Evolutionary conservation across 108 stramenopile genomes (phyloP).

Genomic region (Cyclotella kingstonii): DNA sequence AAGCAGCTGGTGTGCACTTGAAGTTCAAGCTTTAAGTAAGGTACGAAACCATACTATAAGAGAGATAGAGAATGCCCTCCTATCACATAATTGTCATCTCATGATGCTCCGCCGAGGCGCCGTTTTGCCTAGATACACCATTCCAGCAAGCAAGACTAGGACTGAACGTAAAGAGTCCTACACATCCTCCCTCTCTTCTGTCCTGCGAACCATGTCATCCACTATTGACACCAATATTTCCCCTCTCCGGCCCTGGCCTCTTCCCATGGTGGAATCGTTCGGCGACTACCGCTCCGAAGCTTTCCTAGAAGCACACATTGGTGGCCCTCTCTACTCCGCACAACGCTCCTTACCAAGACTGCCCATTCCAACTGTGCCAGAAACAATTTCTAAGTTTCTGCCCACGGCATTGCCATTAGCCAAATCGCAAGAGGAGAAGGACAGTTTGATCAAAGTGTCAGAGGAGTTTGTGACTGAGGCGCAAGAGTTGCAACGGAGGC

Average conservation of each 20-base stretch:
- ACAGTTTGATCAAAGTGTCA: constrained; percentile 47
- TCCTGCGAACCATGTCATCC: constrained; percentile 23
- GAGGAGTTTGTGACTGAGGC: constrained; percentile 63
- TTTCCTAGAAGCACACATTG: constrained; percentile 64
- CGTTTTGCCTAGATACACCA: too few relatives aligned
- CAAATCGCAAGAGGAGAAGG: constrained; percentile 48
- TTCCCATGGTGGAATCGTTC: constrained; percentile 57
- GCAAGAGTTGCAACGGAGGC: constrained; percentile 57
- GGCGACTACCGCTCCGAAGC: constrained; percentile 75
- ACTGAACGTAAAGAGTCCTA: not conserved
- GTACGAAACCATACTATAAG: too few relatives aligned
- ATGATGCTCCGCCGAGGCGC: too few relatives aligned
- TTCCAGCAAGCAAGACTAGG: too few relatives aligned
- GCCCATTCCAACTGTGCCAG: constrained; percentile 67
- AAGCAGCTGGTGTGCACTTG: too few relatives aligned
- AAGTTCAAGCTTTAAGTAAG: too few relatives aligned
- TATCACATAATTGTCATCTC: too few relatives aligned
- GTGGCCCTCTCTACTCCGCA: constrained; percentile 60
- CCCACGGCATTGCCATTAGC: constrained; percentile 73
- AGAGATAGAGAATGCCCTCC: too few relatives aligned
- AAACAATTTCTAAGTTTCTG: constrained; percentile 64
- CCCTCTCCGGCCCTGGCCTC: constrained; percentile 54
- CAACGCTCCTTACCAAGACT: constrained; percentile 64
- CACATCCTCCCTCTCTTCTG: not conserved
- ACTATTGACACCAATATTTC: not conserved